Evolutionary conservation across 768 basidiomycete species (phyloP), one percentile per base, ranked within the genome.

Genomic region (Macrolepiota albuminosa): DNA sequence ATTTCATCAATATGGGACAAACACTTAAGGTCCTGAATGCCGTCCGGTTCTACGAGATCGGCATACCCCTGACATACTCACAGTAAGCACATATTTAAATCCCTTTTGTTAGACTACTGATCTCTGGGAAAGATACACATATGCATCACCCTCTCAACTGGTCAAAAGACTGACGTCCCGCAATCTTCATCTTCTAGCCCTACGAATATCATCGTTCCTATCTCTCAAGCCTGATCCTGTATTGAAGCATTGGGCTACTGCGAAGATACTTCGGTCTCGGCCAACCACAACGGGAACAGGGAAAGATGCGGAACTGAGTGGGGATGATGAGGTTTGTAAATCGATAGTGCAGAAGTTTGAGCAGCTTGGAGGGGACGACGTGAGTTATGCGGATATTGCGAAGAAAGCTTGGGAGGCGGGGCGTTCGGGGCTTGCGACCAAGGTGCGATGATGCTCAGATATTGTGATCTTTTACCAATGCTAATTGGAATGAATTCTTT

Each of bases 321-420:
- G 84, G 24, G 95, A 97, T 64, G 88, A 88, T 40, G 87, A 86
- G 46, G 78, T 96, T 11, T 95, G 93, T 68, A 78, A 78, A 51
- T 72, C 84, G 59, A 96, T 99, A 60, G 95, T 98, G 5, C 85
- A 88, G 66, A 98, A 98, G 71, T 94, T 98, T 54, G 82, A 90
- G 69, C 84, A 84, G 58, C 78, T 95, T 42, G 92, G 92, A 18
- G 84, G 87, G 18, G 81, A 79, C 1, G 84, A 84, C 8, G 93
- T 97, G 18, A 93, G 91, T 68, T 98, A 94, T 70, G 95, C 95
- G 9, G 96, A 97, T 61, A 94, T 98, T 64, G 95, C 97, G 4
- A 87, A 86, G 71, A 86, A 87, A 49, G 95, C 96, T 34, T 98
- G 95, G 95, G 67, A 67, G 47, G 66, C 58, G 4, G 66, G 66